Base-by-base conservation (phyloP, 2,329 filamentous ascomycete genomes). In the Trichoderma breve region DNA sequence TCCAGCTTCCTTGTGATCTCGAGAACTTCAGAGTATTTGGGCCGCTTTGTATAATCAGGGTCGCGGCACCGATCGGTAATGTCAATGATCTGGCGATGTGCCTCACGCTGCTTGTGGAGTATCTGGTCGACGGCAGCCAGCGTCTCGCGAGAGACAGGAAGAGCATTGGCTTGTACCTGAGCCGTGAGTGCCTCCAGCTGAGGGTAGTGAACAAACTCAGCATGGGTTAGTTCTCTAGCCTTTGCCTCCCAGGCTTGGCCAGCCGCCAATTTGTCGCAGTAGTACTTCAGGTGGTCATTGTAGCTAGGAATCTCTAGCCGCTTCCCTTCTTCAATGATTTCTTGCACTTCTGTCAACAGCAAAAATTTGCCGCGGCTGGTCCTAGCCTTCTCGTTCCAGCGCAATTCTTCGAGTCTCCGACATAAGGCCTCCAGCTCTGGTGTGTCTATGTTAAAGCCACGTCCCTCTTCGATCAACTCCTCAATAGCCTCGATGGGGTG, bases 221-320 rank as follows among this genome's bases (percentile, higher is more conserved):
- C 94, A n/a, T 90, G 88, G 83, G 98, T 97, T 68, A 99, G 86
- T 80, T 99, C 95, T 77, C 93, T 92, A 2, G 94, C 95, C 81
- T 98, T 98, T 62, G 89, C 87, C 83, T 98, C 96, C 96, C 96
- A 99, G 60, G 93, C 86, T 78, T 94, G 89, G 51, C 95, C 96
- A 30, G 92, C 89, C 7, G 87, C 85, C 75, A 91, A 88, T 80
- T 97, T 92, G 32, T 95, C 92, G 73, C 90, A 89, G 78, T 94
- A 93, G 80, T 90, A 91, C 14, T 87, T 84, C 70, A 98, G 86
- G 74, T 95, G 91, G 64, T 95, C 92, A 79, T 97, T 95, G 76
- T 91, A 93, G 1, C 90, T 87, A 1, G 92, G 89, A 7, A 99
- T 92, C 4, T 91, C 91, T 4, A 98, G 86, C 57, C 93, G 90